These are phyloP conservation scores for Graphiopsis chlorocephala DNA, from an alignment of 2,329 filamentous ascomycete species.

Conservation along the genomic window DNA sequence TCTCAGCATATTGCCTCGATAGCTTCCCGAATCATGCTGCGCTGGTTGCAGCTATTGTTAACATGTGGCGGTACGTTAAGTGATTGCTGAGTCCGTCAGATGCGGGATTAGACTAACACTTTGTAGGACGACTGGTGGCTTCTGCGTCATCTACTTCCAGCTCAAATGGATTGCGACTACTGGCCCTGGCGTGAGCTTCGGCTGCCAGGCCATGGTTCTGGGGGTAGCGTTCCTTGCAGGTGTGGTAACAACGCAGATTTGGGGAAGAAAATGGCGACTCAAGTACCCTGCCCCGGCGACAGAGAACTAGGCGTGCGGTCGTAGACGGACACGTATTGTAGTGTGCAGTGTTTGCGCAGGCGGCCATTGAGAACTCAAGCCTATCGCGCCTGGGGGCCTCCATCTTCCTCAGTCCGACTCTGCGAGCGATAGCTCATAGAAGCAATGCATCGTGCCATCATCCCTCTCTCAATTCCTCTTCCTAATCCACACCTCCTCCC, in stretches of 20 bases:
- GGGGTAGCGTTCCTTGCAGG: constrained; percentile 31
- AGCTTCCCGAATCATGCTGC: constrained; percentile 34
- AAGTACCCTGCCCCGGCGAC: constrained; percentile 6
- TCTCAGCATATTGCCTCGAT: constrained; percentile 38
- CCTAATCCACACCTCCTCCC: constrained; percentile 33
- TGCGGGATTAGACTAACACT: background rate
- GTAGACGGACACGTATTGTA: background rate
- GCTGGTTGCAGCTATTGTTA: constrained; percentile 35
- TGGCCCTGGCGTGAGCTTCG: constrained; percentile 34
- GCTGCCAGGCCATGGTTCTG: constrained; percentile 31
- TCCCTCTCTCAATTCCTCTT: constrained; percentile 29
- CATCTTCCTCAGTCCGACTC: background rate
- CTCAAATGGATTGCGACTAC: constrained; percentile 33
- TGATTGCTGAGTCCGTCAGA: background rate
- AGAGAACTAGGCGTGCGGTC: background rate
- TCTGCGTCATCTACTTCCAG: constrained; percentile 38
- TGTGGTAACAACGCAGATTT: constrained; percentile 32
- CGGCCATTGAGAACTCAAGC: background rate
- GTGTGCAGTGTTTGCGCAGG: background rate
- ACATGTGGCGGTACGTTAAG: constrained; percentile 31
- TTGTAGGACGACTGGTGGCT: constrained; percentile 26
- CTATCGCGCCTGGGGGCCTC: background rate
- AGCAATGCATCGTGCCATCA: background rate
- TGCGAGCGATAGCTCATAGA: background rate
- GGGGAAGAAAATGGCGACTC: constrained; percentile 28